Evolutionary conservation across 2,329 filamentous ascomycete genomes (phyloP), one percentile per base, ranked within the genome.

Genomic region (Talaromyces sp.): DNA sequence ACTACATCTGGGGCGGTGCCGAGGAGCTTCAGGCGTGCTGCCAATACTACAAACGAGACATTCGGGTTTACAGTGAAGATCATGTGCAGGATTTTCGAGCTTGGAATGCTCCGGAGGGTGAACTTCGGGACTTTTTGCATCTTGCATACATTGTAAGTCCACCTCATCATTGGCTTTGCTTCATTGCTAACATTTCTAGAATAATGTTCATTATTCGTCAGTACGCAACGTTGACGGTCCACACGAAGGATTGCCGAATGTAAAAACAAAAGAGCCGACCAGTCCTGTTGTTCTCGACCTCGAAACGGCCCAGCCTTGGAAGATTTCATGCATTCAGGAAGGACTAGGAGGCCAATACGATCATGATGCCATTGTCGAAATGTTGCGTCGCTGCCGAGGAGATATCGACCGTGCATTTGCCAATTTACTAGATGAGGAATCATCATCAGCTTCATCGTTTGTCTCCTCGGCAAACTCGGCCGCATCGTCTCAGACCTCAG

Each of bases 1-100:
- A 82, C 34, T 85, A 86, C 61, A 85, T 85, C 45, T 91, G 85
- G 77, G 89, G 87, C 29, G 88, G 89, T 72, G 88, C 90, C 66
- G 83, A 89, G 78, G 88, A 90, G 76, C 84, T 91, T 53, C 82
- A 83, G 36, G 89, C 89, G 5, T 91, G 91, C 75, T 84, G 85
- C 31, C 83, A 85, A 64, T 85, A 84, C 25, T 89, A 84, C 73
- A 80, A 84, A 60, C 83, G 84, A 61, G 84, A 90, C 73, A 85
- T 91, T 63, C 84, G 84, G 70, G 85, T 90, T 64, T 89, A 87
- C 76, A 77, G 75, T 13, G 73, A 74, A 65, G 71, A 74, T 49
- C 75, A 74, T n/a, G 72, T 79, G 25, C 77, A 78, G 61, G 69
- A 70, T 45, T 80, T 80, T 78, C 85, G 76, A 70, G 82, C 73